Conservation (phyloP, 192 early-diverging fungal species). For the Coemansia sp. region DNA sequence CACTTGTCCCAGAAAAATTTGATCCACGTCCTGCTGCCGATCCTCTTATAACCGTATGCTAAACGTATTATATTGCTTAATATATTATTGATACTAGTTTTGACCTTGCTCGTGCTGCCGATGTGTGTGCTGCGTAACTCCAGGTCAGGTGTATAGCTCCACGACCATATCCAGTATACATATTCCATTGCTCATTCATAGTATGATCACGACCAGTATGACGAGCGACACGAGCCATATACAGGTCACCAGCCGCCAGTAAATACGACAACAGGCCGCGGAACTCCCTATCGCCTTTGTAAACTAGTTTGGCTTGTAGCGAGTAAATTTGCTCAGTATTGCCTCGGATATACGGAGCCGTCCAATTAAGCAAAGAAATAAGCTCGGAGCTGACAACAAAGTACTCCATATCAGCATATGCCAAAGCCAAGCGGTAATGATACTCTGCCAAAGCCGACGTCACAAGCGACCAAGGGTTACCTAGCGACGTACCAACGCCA, state of each 20-base stretch:
- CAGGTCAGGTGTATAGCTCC: constrained; percentile 75
- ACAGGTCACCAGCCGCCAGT: constrained; percentile 59
- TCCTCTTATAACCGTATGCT: constrained; percentile 14
- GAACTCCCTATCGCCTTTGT: constrained; percentile 7
- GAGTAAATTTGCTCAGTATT: neutral
- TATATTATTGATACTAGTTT: constrained; percentile 5
- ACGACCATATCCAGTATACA: constrained; percentile 57
- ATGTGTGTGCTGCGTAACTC: constrained; percentile 64
- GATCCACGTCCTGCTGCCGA: constrained; percentile 9
- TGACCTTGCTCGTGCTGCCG: constrained; percentile 26
- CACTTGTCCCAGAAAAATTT: constrained; percentile 14
- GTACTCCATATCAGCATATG: constrained; percentile 20
- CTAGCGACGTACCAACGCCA: constrained; percentile 57
- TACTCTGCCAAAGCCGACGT: constrained; percentile 67
- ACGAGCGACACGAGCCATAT: constrained; percentile 58
- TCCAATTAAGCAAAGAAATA: constrained; percentile 40
- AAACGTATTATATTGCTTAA: neutral
- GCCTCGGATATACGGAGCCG: neutral
- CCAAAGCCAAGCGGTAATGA: constrained; percentile 58
- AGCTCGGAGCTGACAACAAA: constrained; percentile 46
- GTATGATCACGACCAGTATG: constrained; percentile 59
- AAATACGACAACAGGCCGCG: constrained; percentile 39
- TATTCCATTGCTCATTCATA: constrained; percentile 69
- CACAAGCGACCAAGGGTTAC: constrained; percentile 79
- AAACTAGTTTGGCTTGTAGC: neutral